Base-by-base conservation (phyloP, 192 early-diverging fungal species). In the Coemansia sp. region DNA sequence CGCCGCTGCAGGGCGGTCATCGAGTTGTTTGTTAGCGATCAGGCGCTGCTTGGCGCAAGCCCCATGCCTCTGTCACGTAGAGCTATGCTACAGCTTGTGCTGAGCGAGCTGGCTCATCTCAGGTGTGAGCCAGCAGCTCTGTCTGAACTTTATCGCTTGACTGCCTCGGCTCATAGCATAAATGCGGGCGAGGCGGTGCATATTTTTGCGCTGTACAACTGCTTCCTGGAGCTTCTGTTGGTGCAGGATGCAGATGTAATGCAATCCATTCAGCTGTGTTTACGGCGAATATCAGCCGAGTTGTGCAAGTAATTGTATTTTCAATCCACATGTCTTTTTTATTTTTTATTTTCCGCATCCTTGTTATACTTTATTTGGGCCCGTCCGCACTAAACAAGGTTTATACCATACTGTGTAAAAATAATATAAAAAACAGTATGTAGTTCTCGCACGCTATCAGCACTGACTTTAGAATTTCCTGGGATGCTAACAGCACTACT, bases 181-280 rank as follows among this genome's bases (percentile, higher is more conserved):
- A 3, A 51, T 29, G 51, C 53, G 5, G 65, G 67, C 20, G 27
- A 56, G 5, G 65, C 74, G 0, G 64, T 68, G 2, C 70, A 76
- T 46, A 62, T 82, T 7, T 59, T 76, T 58, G 64, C 70, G n/a
- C 56, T 76, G 57, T 82, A 70, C 46, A 65, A 52, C 20, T 36
- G 57, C 36, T 59, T 82, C 7, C 54, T 82, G 5, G 71, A 52
- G 1, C 67, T 82, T 30, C 30, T 82, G 17, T 14, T 68, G n/a
- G 71, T 67, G 6, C 32, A 53, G 0, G 79, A 72, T 22, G 3
- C 54, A 25, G 71, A 31, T 10, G 23, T 67, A 0, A 50, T 70
- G 39, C 32, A 19, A 0, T 53, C 67, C 17, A 57, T 82, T 22
- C 79, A 76, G 61, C 55, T 19, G 55, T 80, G 78, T 23, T 31